These are phyloP conservation scores for Aquilaria yunnanensis DNA, from an alignment of 345 rosid species.

Conservation along the genomic window DNA sequence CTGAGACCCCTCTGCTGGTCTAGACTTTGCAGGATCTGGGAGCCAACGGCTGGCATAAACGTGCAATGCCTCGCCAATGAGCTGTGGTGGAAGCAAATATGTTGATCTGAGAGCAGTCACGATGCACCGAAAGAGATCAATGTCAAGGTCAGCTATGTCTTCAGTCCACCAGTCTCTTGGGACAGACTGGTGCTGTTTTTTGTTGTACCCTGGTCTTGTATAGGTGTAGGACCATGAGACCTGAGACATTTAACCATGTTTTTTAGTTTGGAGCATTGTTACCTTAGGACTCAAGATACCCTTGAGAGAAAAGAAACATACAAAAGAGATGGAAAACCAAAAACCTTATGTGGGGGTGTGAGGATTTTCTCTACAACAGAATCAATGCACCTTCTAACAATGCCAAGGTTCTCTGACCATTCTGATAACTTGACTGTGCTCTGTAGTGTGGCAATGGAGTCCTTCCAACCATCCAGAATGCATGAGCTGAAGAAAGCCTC, in stretches of 20 bases:
- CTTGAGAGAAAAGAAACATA: not conserved
- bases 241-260: slow-evolving; percentile 26
- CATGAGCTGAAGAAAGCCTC: slow-evolving; percentile 88
- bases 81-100: slow-evolving; percentile 58
- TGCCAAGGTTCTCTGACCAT: slow-evolving; percentile 88
- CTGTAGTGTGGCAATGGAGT: slow-evolving; percentile 72
- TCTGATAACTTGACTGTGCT: slow-evolving; percentile 57
- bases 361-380: slow-evolving; percentile 81
- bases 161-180: slow-evolving; percentile 99
- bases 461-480: slow-evolving; percentile 96
- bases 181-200: slow-evolving; percentile 49
- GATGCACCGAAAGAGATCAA: slow-evolving; percentile 79
- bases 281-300: not conserved
- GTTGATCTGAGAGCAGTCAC: slow-evolving; percentile 65
- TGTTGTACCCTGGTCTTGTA: slow-evolving; percentile 66
- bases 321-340: not conserved
- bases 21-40: slow-evolving; percentile 50
- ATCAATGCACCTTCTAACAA: slow-evolving; percentile 77
- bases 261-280: too few relatives aligned
- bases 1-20: slow-evolving; percentile 34
- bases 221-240: slow-evolving; percentile 93
- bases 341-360: slow-evolving; percentile 66
- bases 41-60: slow-evolving; percentile 91
- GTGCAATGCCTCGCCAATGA: slow-evolving; percentile 90
- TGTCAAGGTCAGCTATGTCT: slow-evolving; percentile 82